Evolutionary conservation across 192 early-diverging fungal species (phyloP).

Genomic region (Lobosporangium transversale): DNA sequence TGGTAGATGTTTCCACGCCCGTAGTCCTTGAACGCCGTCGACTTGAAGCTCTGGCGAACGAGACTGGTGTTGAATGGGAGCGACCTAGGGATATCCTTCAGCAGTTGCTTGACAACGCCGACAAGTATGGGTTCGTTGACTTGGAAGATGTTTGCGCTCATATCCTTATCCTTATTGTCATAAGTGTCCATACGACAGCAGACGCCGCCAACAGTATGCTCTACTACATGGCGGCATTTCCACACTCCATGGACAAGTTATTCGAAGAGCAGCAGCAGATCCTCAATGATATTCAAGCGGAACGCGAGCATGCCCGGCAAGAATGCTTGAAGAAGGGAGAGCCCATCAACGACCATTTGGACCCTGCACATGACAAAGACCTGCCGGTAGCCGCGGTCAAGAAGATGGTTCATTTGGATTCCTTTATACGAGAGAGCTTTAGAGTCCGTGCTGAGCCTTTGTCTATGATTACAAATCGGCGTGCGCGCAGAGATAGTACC

Average conservation of each 20-base stretch:
- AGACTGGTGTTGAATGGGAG: slow-evolving; percentile 3
- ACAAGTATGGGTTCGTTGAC: slow-evolving; percentile 45
- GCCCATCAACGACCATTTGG: slow-evolving; percentile 10
- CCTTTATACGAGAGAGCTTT: slow-evolving; percentile 52
- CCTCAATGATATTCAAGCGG: slow-evolving; percentile 11
- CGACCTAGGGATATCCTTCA: slow-evolving; percentile 51
- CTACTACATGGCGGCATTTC: slow-evolving; percentile 41
- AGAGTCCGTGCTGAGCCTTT: slow-evolving; percentile 26
- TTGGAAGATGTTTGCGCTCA: slow-evolving; percentile 44
- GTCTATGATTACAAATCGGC: slow-evolving; percentile 21
- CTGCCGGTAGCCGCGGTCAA: slow-evolving; percentile 34
- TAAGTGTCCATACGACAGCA: slow-evolving; percentile 52
- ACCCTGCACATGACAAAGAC: slow-evolving; percentile 22
- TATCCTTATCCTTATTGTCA: slow-evolving; percentile 44
- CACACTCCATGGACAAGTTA: slow-evolving; percentile 31
- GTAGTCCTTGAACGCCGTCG: slow-evolving; percentile 37
- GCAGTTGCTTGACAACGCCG: slow-evolving; percentile 35
- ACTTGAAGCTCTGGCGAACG: slow-evolving; percentile 12
- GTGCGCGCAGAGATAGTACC: slow-evolving; percentile 11
- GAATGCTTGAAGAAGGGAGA: neutral
- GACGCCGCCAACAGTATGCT: slow-evolving; percentile 30
- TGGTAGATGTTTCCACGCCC: slow-evolving; percentile 21
- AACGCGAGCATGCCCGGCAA: slow-evolving; percentile 24
- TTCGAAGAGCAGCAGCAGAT: slow-evolving; percentile 51
- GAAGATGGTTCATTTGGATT: slow-evolving; percentile 53